Base-by-base conservation (phyloP, 2,329 filamentous ascomycete species). In the Calonectria hongkongensis region DNA sequence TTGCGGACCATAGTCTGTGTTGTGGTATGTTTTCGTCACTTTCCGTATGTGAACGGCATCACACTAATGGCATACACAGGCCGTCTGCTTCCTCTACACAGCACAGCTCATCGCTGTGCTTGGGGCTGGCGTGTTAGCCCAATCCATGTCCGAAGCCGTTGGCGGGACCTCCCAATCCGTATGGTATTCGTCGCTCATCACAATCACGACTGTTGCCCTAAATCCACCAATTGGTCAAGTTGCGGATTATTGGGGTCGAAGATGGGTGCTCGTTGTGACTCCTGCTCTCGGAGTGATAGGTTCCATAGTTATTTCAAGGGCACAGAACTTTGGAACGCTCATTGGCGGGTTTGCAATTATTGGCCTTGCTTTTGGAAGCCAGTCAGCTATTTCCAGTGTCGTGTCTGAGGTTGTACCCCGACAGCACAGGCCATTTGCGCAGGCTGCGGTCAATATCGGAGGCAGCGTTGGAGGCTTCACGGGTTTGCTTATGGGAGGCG, bases 131-230 rank as follows among this genome's bases (percentile, higher is more conserved):
- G 54, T 58, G 12, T 9, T 58, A 21, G 54, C 33, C 28, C 33
- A 41, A 6, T 33, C 33, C 33, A 58, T 58, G 54, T 12, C 54
- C 18, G 33, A 41, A 9, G 54, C 21, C 2, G 13, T 58, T 33
- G 54, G 54, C 2, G 54, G 54, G 1, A 13, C 10, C 4, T 58
- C 54, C 5, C 30, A 58, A 33, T 39, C 54, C 10, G 54, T 58
- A 9, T 58, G 54, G 54, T 58, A 16, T n/a, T 58, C 54, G n/a
- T 58, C 54, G 13, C 54, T 58, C n/a, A 58, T 58, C 13, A 58
- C 54, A 33, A 58, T 58, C 33, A 41, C 39, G n/a, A 58, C 54
- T 27, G 54, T 58, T 39, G 54, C 54, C 6, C 54, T 58, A 10
- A 58, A 58, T 18, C 54, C 54, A 12, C 54, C 54, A 16, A 39